phyloP scores from a whole-genome alignment of 768 basidiomycete genomes.

The Lepiota brunneoincarnata region DNA sequence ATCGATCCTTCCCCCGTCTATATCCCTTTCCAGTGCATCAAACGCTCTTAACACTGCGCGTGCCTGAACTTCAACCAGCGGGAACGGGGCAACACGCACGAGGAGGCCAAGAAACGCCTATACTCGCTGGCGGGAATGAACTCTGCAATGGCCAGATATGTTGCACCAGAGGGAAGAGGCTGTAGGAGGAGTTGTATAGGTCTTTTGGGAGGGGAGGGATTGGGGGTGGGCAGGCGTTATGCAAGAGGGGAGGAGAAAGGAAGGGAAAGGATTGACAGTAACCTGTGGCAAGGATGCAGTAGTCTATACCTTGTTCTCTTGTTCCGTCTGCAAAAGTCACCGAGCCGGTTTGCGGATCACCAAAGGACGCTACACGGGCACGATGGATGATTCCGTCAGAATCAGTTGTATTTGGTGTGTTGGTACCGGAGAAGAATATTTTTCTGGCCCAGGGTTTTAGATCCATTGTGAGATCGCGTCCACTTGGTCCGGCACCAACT shows the following conservation, averaged over 20 bases:
- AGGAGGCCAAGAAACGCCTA: slow-evolving; percentile 70
- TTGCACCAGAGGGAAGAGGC: slow-evolving; percentile 69
- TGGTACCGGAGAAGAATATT: slow-evolving; percentile 57
- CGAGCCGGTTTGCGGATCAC: slow-evolving; percentile 13
- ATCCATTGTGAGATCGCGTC: slow-evolving; percentile 63
- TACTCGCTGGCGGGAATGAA: slow-evolving; percentile 40
- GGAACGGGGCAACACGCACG: slow-evolving; percentile 64
- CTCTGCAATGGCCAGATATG: slow-evolving; percentile 65
- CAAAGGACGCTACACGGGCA: slow-evolving; percentile 41
- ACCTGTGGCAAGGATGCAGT: slow-evolving; percentile 75
- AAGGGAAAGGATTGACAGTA: slow-evolving; percentile 68
- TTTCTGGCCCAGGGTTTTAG: slow-evolving; percentile 40
- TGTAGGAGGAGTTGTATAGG: slow-evolving; percentile 62
- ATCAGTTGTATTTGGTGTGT: slow-evolving; percentile 26
- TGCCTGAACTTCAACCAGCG: slow-evolving; percentile 77
- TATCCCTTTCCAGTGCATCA: slow-evolving; percentile 37
- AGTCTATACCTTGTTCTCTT: slow-evolving; percentile 50
- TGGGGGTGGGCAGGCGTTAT: slow-evolving; percentile 39
- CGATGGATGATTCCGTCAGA: slow-evolving; percentile 35
- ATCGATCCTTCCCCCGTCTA: not conserved
- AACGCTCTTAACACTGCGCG: slow-evolving; percentile 58
- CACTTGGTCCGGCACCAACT: slow-evolving; percentile 62
- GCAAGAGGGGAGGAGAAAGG: slow-evolving; percentile 31
- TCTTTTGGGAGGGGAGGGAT: slow-evolving; percentile 46
- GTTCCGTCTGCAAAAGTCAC: slow-evolving; percentile 41